A percentile compares a stretch with the other conserved stretches of the same genome.
Evolutionary conservation across 164 flowering plant species (phyloP).

Genomic region (Buxus sempervirens): DNA sequence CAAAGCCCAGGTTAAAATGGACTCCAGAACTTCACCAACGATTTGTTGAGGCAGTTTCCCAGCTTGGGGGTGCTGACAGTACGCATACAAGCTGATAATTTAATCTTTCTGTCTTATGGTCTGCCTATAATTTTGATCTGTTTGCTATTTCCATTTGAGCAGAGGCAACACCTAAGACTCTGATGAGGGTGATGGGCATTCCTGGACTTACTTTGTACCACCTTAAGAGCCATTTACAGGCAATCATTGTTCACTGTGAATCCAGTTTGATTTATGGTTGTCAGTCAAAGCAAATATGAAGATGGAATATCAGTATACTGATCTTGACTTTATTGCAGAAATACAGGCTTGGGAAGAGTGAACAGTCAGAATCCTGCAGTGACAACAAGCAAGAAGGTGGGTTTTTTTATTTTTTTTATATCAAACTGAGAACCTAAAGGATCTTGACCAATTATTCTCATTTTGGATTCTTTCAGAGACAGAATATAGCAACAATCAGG

Average conservation of each 20-base stretch:
- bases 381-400: constrained; percentile 54
- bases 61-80: constrained; percentile 81
- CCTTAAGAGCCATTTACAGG: constrained; percentile 96
- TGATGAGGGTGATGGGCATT: constrained; percentile 84
- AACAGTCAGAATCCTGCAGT: constrained; percentile 40
- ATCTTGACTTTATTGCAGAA: constrained; percentile 52
- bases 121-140: background rate
- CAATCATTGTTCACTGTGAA: constrained; percentile 11
- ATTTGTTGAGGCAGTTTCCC: constrained; percentile 57
- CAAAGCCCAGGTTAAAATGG: constrained; percentile 85
- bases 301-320: background rate
- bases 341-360: constrained; percentile 78
- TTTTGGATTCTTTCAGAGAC: constrained; percentile 17
- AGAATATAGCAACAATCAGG: constrained; percentile 40
- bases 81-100: constrained; percentile 10
- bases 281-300: background rate
- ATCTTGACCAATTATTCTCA: constrained; percentile 1
- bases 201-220: constrained; percentile 88
- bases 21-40: constrained; percentile 76
- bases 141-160: constrained; percentile 19
- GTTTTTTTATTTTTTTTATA: constrained; percentile 7
- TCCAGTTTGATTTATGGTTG: constrained; percentile 1
- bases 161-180: constrained; percentile 93
- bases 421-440: background rate
- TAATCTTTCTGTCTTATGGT: background rate